Percentiles rank a stretch among this genome's conserved stretches.
These are phyloP conservation scores for Podospora pseudocomata DNA, from an alignment of 495 filamentous ascomycete genomes.

Conservation along the genomic window DNA sequence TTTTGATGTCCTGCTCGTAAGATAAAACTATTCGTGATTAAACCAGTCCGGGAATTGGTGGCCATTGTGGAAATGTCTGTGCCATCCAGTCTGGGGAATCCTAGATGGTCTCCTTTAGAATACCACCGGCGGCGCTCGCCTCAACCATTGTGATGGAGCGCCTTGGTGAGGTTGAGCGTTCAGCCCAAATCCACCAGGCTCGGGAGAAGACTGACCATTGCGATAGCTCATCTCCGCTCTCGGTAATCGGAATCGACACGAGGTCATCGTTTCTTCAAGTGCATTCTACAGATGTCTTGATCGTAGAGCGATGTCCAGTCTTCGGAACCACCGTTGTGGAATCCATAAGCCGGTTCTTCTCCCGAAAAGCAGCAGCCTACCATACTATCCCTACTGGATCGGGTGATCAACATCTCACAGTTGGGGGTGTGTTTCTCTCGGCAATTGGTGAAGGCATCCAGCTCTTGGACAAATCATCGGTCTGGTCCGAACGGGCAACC, in stretches of 20 bases:
- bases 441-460: background rate
- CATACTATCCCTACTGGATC: background rate
- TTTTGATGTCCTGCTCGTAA: background rate
- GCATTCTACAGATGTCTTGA: background rate
- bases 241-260: background rate
- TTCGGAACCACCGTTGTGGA: background rate
- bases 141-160: background rate
- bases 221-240: background rate
- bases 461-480: background rate
- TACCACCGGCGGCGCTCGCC: background rate
- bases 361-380: background rate
- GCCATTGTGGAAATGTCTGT: background rate
- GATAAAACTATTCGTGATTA: background rate
- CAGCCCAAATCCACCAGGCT: background rate
- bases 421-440: background rate
- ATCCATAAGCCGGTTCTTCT: background rate
- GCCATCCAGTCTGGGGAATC: constrained; percentile 6
- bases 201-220: background rate
- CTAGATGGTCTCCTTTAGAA: background rate
- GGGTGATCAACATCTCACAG: background rate
- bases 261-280: background rate
- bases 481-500: background rate
- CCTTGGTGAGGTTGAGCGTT: background rate
- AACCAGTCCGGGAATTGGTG: background rate
- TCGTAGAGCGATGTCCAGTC: background rate